Evolutionary conservation across 768 basidiomycete genomes (phyloP).

Genomic region (Leucosporidium creatinivorum): DNA sequence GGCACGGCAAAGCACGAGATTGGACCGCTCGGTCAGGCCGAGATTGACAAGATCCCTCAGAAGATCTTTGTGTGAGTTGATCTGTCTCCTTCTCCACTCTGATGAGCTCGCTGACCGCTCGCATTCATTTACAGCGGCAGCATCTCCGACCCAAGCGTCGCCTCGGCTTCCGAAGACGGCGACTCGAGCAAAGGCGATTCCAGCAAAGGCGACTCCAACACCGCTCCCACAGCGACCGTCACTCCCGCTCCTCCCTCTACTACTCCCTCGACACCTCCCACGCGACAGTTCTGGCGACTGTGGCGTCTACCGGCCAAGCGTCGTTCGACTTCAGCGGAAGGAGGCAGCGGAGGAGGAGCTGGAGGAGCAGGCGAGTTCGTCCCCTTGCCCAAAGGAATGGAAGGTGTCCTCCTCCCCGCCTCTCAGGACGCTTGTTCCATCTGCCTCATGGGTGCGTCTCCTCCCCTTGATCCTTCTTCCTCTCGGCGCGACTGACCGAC

Average conservation of each 20-base stretch:
- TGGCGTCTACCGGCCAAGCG: not conserved
- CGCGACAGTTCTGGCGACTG: constrained; percentile 10
- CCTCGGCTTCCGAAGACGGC: not conserved
- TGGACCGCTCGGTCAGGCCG: constrained; percentile 31
- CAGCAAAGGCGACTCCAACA: not conserved
- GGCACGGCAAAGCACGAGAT: constrained; percentile 33
- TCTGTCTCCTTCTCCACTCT: not conserved
- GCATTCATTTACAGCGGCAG: not conserved
- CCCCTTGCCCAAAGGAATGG: constrained; percentile 5
- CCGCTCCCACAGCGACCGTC: not conserved
- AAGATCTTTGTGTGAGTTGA: constrained; percentile 12
- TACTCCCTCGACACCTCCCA: not conserved
- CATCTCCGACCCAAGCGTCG: not conserved
- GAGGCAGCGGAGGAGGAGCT: too few species aligned
- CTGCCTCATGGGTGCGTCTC: constrained; percentile 21
- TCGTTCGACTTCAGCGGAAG: too few species aligned
- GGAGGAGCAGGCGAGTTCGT: not conserved
- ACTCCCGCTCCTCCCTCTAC: not conserved
- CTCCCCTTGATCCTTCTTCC: too few species aligned
- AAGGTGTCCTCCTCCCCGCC: constrained; percentile 7
- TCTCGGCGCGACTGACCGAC: not conserved
- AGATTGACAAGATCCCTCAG: constrained; percentile 29
- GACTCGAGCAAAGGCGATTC: too few species aligned
- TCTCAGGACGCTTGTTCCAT: constrained; percentile 25
- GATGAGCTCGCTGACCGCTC: not conserved